Evolutionary conservation across 2,329 filamentous ascomycete species (phyloP), one percentile per base, ranked within the genome.

Genomic region (Penicillium sp.): DNA sequence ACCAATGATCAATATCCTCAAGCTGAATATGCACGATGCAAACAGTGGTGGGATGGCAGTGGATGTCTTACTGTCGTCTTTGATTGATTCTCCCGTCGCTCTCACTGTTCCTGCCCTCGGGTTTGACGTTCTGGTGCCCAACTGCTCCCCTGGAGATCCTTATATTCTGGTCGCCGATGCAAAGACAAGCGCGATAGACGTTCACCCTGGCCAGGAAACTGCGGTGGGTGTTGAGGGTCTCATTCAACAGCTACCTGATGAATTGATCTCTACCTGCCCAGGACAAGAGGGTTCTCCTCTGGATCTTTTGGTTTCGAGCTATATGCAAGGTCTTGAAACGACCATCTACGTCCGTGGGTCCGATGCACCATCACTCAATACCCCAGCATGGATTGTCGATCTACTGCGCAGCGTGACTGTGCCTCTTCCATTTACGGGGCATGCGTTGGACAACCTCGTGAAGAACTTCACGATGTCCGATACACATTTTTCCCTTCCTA

Each of bases 391-490:
- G 93, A 78, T 96, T 42, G 79, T 80, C 13, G 82, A 90, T 45
- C 77, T 98, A 21, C 73, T 97, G 33, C 82, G 83, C 40, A 88
- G 86, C 58, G 80, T 97, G 45, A 90, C 84, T 0, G 77, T 97
- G 0, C 89, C 90, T 3, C 74, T 97, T 6, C 85, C 88, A 6
- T 86, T 97, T 54, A 87, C 88, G 0, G 88, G 88, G 5, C 81
- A 83, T 51, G 83, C 83, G 0, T 84, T 96, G 60, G 88, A 89
- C 57, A 83, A 86, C 56, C 72, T 95, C 15, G 85, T 98, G 64
- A 85, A 84, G 58, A 91, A 93, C 59, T 96, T 97, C 64, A 86
- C 88, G 21, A 73, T 97, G 57, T 81, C 83, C 2, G 80, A 96
- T 63, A 88, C 94, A 35, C 82, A 94, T 61, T 95, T 98, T 67